These are phyloP conservation scores for Bipolaris victoriae DNA, from an alignment of 2,329 filamentous ascomycete genomes.

Conservation along the genomic window DNA sequence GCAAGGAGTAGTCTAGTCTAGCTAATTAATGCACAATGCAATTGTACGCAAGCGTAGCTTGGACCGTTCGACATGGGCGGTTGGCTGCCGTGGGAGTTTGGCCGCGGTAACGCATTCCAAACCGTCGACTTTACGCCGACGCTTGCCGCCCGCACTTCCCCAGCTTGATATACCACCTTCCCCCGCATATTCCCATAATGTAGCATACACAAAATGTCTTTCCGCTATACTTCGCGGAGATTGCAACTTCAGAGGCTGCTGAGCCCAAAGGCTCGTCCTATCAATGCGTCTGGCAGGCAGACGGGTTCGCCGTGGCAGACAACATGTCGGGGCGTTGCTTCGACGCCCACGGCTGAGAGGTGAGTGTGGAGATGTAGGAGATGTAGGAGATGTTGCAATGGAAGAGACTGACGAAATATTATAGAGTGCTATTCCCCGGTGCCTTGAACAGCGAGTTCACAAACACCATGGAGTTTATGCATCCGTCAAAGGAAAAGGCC, in stretches of 20 bases:
- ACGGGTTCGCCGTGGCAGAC: constrained; percentile 41
- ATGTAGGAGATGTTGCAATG: neutral
- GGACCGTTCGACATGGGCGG: neutral
- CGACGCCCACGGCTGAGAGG: constrained; percentile 65
- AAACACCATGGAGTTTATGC: constrained; percentile 75
- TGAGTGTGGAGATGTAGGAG: constrained; percentile 45
- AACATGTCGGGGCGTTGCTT: constrained; percentile 64
- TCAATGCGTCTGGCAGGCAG: constrained; percentile 27
- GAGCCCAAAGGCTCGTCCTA: constrained; percentile 17
- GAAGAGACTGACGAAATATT: neutral
- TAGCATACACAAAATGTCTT: constrained; percentile 41
- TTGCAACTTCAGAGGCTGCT: constrained; percentile 27
- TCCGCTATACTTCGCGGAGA: constrained; percentile 39
- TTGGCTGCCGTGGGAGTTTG: neutral
- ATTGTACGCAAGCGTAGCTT: neutral
- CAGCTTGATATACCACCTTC: constrained; percentile 26
- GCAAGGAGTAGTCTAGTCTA: too few species aligned
- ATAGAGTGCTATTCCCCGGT: constrained; percentile 78
- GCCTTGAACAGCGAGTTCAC: constrained; percentile 95
- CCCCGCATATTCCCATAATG: constrained; percentile 21
- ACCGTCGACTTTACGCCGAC: constrained; percentile 30
- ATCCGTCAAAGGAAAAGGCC: constrained; percentile 70
- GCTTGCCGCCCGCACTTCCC: constrained; percentile 38
- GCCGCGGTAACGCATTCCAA: constrained; percentile 5
- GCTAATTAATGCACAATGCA: too few species aligned